Evolutionary conservation across 2,329 filamentous ascomycete species (phyloP).

Genomic region (Magnaporthales sp.): DNA sequence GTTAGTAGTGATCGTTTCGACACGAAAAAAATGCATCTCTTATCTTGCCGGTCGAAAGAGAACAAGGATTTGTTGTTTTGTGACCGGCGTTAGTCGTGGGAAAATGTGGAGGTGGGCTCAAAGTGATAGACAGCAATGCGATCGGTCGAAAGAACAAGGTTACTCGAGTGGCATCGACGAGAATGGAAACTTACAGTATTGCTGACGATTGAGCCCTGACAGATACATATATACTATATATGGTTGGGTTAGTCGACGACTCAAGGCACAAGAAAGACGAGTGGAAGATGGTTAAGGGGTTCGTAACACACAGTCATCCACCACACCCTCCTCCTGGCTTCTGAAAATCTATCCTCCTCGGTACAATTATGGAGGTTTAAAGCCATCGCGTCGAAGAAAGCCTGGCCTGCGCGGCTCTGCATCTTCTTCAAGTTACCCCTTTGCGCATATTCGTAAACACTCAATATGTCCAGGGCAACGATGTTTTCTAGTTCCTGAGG

Average conservation of each 20-base stretch:
- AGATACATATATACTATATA: conserved; percentile 37
- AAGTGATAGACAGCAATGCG: too few species aligned
- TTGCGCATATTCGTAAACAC: conserved; percentile 44
- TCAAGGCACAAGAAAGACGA: too few species aligned
- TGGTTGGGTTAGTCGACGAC: conserved; percentile 10
- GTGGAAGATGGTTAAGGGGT: too few species aligned
- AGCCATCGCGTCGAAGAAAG: conserved; percentile 35
- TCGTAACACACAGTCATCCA: conserved; percentile 40
- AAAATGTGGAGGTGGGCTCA: too few species aligned
- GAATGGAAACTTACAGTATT: conserved; percentile 29
- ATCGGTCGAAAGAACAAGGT: conserved; percentile 1
- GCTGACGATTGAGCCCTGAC: conserved; percentile 41
- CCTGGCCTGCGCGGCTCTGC: conserved; percentile 36
- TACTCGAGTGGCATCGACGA: too few species aligned
- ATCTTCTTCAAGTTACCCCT: conserved; percentile 44
- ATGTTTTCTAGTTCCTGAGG: conserved; percentile 38
- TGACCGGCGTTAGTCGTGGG: too few species aligned
- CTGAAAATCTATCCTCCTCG: conserved; percentile 30
- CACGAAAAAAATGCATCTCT: too few species aligned
- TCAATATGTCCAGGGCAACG: conserved; percentile 36
- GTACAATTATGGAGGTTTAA: conserved; percentile 30
- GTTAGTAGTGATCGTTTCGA: not conserved
- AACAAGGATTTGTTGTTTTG: too few species aligned
- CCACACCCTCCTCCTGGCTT: conserved; percentile 38
- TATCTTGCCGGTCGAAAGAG: too few species aligned